phyloP scores from a whole-genome alignment of 345 rosid species.

The Bruguiera parviflora region DNA sequence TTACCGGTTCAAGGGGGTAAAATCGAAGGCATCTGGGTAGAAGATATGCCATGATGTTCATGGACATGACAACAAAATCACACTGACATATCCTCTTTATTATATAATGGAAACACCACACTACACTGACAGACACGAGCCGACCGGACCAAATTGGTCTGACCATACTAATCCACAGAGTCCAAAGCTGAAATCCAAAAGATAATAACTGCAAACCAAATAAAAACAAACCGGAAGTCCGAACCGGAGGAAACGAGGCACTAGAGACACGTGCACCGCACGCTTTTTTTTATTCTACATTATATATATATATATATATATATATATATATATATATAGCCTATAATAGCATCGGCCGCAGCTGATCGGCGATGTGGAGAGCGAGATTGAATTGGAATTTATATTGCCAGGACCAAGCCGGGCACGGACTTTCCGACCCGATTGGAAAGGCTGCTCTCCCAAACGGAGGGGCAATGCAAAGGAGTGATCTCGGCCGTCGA shows the following conservation, averaged over 20 bases:
- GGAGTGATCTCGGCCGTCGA: conserved; percentile 39
- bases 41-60: too few species aligned
- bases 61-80: too few species aligned
- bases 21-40: too few species aligned
- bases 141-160: too few species aligned
- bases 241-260: background rate
- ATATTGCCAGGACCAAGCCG: conserved; percentile 81
- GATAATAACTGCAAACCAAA: background rate
- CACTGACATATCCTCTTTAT: too few species aligned
- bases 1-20: too few species aligned
- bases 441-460: conserved; percentile 82
- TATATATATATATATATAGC: background rate
- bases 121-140: too few species aligned
- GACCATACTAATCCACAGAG: too few species aligned
- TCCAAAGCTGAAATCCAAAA: background rate
- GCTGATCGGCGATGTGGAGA: conserved; percentile 20
- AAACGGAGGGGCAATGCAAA: conserved; percentile 58
- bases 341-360: conserved; percentile 20
- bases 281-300: background rate
- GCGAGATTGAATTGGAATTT: background rate
- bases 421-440: conserved; percentile 83
- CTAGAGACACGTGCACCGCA: background rate
- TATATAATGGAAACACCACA: too few species aligned
- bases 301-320: background rate
- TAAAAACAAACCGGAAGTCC: too few species aligned